Conservation (phyloP, 2,329 filamentous ascomycete genomes). For the Aspergillus carbonarius region DNA sequence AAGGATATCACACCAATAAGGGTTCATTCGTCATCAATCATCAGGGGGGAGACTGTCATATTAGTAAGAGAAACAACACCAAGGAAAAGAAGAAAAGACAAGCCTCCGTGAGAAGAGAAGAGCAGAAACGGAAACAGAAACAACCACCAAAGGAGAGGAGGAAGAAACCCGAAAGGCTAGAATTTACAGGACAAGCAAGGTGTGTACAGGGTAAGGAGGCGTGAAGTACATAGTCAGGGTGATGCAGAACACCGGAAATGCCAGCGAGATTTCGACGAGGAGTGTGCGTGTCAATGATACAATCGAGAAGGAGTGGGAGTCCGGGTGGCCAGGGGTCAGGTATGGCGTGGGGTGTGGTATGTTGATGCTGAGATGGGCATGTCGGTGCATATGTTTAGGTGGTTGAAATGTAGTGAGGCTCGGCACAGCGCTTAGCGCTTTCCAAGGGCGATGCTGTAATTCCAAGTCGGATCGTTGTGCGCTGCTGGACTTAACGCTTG, state of each 20-base stretch:
- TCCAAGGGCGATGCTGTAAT: conserved; percentile 12
- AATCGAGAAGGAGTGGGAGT: background rate
- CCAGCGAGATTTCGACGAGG: background rate
- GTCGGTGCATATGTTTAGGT: background rate
- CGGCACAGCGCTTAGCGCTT: background rate
- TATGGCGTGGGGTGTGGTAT: background rate
- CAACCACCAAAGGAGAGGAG: background rate
- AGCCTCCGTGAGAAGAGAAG: background rate
- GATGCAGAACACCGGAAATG: background rate
- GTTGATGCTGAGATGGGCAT: background rate
- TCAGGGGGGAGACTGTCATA: background rate
- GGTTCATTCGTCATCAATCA: conserved; percentile 1
- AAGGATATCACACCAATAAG: background rate
- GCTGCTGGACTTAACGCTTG: conserved; percentile 6
- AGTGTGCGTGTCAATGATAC: background rate
- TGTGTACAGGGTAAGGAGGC: background rate
- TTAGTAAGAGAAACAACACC: background rate
- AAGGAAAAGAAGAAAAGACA: background rate
- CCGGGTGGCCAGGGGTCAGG: background rate
- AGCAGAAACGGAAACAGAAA: background rate
- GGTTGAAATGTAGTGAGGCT: background rate
- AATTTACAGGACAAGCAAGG: background rate
- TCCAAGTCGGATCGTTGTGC: conserved; percentile 18
- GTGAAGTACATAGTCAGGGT: background rate
- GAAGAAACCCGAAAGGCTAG: background rate